These are phyloP conservation scores for Candida tibetensis DNA, from an alignment of 805 yeast genomes.

Conservation along the genomic window DNA sequence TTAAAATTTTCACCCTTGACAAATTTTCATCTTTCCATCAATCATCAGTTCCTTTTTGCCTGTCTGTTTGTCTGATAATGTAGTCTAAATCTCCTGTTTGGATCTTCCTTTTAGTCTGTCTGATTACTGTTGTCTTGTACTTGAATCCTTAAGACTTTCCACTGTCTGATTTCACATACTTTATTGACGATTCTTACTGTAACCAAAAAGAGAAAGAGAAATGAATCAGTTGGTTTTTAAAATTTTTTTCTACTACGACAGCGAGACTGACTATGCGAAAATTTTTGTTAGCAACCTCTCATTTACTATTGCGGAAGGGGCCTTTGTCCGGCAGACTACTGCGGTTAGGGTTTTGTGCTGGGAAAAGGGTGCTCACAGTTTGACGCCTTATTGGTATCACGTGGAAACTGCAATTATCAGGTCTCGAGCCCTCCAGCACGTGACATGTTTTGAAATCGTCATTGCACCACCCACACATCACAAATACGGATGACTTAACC, in stretches of 20 bases:
- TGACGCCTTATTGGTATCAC: no score
- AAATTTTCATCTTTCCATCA: no score
- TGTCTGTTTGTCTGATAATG: no score
- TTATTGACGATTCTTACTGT: constrained; percentile 27
- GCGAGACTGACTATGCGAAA: constrained; percentile 1
- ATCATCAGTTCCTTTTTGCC: no score
- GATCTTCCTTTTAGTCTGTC: no score
- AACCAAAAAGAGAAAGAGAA: constrained; percentile 14
- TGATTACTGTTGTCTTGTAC: no score
- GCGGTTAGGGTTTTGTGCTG: neutral
- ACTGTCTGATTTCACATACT: constrained; percentile 21
- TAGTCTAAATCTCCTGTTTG: no score
- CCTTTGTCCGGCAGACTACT: neutral
- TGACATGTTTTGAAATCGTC: neutral
- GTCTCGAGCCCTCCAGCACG: constrained; percentile 11
- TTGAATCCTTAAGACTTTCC: neutral
- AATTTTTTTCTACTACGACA: constrained; percentile 11
- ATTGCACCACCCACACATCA: no score
- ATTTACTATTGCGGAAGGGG: neutral
- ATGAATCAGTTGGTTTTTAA: constrained; percentile 7
- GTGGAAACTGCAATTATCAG: no score
- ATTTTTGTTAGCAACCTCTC: neutral
- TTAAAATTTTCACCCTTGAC: no score
- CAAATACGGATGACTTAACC: no score
- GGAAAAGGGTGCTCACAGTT: neutral